Base-by-base conservation (phyloP, 1,139 yeast genomes). In the Chernovozyma aurita region DNA sequence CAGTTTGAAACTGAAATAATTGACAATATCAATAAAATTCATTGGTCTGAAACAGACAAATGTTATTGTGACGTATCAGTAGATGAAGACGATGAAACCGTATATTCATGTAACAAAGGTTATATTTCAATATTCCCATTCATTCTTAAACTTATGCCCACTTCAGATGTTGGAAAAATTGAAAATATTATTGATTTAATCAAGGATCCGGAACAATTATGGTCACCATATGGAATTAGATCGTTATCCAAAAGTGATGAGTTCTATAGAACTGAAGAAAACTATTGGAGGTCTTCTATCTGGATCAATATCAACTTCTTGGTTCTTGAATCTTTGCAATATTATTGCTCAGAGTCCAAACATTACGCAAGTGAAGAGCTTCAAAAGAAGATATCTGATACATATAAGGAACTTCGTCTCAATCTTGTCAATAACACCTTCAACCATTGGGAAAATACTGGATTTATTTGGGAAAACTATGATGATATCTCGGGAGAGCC, bases 241-340 rank as follows among this genome's bases (percentile, higher is more conserved):
- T 85, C 95, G 1, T 65, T 92, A 28, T 85, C 97, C 1, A 80
- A 78, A 49, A 53, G 72, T 7, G 92, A 85, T 50, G 65, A 65
- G 22, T 63, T 56, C 42, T 92, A 83, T 58, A 85, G 84, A 41
- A 76, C 81, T 1, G 92, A 74, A 8, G 98, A 94, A 50, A 82
- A 92, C 57, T 92, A 92, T 63, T 92, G 99, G 99, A 74, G 95
- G 42, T 94, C 97, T 0, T 90, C 95, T 15, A 72, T 92, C 30
- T 94, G 98, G 98, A 68, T 88, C 48, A 85, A 88, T 55, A 85
- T 92, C 53, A 94, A 94, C 61, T 90, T 87, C 53, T 66, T 92
- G 58, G 67, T 82, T 6, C 66, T 92, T 34, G 94, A 88, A 39
- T 73, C 86, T 8, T 65, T 94, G 44, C 60, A 66, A 35, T 63